A percentile compares a stretch with the other conserved stretches of the same genome.
Conservation (phyloP, 169 alveolate genomes). For the Plasmodium vinckei region DNA sequence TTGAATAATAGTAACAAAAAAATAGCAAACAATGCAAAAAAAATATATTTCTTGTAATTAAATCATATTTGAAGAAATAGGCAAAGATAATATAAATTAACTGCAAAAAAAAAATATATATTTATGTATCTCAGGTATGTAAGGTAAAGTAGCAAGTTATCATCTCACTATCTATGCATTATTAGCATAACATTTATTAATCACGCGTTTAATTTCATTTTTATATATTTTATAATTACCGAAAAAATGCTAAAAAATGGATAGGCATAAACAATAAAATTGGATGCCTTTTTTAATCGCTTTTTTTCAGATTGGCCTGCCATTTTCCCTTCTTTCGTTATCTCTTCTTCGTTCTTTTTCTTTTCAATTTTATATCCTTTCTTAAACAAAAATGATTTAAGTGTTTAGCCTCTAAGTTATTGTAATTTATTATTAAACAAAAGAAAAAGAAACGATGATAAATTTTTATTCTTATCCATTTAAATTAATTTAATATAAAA, state of each 20-base stretch:
- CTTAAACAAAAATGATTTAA: neutral
- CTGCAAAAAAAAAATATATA: conserved; percentile 36
- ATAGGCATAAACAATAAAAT: conserved; percentile 61
- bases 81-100: conserved; percentile 50
- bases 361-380: neutral
- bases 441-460: too few species aligned
- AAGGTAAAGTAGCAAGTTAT: neutral
- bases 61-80: conserved; percentile 32
- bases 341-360: neutral
- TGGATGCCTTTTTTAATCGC: conserved; percentile 62
- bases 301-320: conserved; percentile 77
- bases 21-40: conserved; percentile 39
- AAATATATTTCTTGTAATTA: conserved; percentile 63
- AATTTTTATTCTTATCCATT: too few species aligned
- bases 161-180: neutral
- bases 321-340: conserved; percentile 26
- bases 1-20: conserved; percentile 65
- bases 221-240: conserved; percentile 24
- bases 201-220: conserved; percentile 3
- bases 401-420: too few species aligned
- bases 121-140: neutral
- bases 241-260: conserved; percentile 74
- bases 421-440: too few species aligned
- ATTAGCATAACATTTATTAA: neutral
- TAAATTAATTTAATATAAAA: too few species aligned